Conservation (phyloP, 805 yeast genomes). For the Candida golubevii region DNA sequence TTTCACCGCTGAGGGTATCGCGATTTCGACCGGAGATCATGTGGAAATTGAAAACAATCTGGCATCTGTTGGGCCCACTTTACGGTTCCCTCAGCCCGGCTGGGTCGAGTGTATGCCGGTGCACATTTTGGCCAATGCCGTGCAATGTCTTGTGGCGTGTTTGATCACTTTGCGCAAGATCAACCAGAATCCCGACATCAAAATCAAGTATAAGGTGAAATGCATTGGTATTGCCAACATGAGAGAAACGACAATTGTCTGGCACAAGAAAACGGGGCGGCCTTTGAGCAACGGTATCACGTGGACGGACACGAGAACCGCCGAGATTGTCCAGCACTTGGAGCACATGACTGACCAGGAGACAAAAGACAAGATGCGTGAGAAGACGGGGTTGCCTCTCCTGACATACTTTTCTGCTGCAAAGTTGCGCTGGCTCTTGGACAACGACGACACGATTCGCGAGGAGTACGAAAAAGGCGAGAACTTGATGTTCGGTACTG, state of each 20-base stretch:
- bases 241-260: constrained; percentile 89
- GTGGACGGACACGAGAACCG: constrained; percentile 92
- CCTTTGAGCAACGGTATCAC: constrained; percentile 88
- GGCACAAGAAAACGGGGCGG: constrained; percentile 79
- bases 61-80: constrained; percentile 58
- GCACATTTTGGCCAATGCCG: constrained; percentile 73
- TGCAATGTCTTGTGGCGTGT: constrained; percentile 71
- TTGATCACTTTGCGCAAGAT: constrained; percentile 51
- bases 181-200: constrained; percentile 48
- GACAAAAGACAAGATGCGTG: constrained; percentile 52
- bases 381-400: constrained; percentile 78
- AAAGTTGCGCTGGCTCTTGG: constrained; percentile 83
- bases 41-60: constrained; percentile 60
- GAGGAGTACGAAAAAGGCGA: constrained; percentile 71
- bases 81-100: constrained; percentile 74
- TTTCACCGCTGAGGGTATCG: constrained; percentile 71
- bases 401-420: constrained; percentile 91
- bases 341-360: constrained; percentile 50
- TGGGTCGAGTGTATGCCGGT: constrained; percentile 95
- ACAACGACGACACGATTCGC: constrained; percentile 64
- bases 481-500: constrained; percentile 84
- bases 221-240: constrained; percentile 90
- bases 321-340: constrained; percentile 62
- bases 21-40: constrained; percentile 54
- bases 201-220: constrained; percentile 56